Base-by-base conservation (phyloP, 2,329 filamentous ascomycete genomes). In the Fusarium sp. region DNA sequence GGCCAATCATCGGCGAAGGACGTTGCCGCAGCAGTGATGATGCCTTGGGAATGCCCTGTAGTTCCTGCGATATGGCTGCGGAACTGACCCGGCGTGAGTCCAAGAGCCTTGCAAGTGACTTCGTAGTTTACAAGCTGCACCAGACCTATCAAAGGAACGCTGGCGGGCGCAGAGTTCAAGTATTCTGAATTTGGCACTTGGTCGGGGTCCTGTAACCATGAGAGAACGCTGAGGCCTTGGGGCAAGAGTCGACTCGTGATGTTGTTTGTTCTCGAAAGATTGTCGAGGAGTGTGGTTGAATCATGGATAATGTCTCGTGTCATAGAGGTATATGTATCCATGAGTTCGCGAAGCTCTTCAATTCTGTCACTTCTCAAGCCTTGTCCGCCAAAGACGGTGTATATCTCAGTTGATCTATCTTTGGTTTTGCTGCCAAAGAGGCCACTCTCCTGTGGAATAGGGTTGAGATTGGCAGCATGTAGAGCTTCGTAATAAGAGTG, bases 321-420 rank as follows among this genome's bases (percentile, higher is more conserved):
- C 35, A 64, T 26, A 20, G 54, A 64, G 11, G 60, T 27, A 15
- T 64, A 64, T 18, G 60, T 64, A 20, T 32, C 27, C 3, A 37
- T 18, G 7, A 64, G 48, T 10, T 64, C 56, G 35, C 42, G 18
- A 30, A 65, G 62, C 17, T 65, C 62, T 32, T 55, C 15, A 23
- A 65, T 15, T 10, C 23, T 32, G 20, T 41, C 50, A n/a, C 57
- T 23, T 33, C 62, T 61, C 23, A 65, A 23, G 15, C 62, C 62
- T 27, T 65, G 62, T n/a, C 62, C 62, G 3, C 62, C 62, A 56
- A 65, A 65, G 38, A 65, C n/a, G 9, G 56, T 61, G 44, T 61
- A 61, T 40, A 65, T 56, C 23, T 17, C 15, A 12, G 32, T 26
- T 33, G 42, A 8, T 15, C 17, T 10, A 18, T 15, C 42, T 50